Evolutionary conservation across 257 asterid genomes (phyloP).

Genomic region (Nicotiana paniculata): DNA sequence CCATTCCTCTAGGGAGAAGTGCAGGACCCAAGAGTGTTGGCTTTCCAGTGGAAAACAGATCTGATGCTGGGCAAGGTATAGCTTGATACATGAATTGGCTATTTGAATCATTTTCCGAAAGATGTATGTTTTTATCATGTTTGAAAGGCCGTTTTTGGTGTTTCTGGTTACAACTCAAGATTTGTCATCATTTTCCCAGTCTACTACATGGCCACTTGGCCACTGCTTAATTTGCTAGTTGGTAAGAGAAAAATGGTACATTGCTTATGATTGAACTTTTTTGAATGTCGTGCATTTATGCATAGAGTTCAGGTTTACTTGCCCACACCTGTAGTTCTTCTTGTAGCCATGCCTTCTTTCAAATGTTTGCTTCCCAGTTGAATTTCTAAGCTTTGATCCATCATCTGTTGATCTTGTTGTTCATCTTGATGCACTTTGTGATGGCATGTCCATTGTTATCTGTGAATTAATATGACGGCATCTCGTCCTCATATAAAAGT

Average conservation of each 20-base stretch:
- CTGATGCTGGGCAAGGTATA: constrained; percentile 43
- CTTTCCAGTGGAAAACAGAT: constrained; percentile 19
- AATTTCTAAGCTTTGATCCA: background rate
- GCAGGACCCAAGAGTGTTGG: constrained; percentile 21
- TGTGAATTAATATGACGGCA: background rate
- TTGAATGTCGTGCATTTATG: background rate
- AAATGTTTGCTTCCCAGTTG: background rate
- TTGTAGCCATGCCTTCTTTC: background rate
- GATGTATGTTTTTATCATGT: background rate
- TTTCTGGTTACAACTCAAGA: background rate
- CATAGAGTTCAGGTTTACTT: background rate
- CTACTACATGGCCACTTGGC: background rate
- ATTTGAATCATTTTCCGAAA: background rate
- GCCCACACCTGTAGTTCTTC: background rate
- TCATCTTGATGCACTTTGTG: constrained; percentile 9
- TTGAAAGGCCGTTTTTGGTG: background rate
- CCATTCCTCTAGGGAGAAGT: constrained; percentile 19
- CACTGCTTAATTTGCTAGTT: background rate
- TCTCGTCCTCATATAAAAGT: background rate
- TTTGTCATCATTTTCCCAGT: background rate
- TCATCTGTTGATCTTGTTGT: background rate
- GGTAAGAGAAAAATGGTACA: background rate
- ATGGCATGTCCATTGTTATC: background rate
- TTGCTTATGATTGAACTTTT: background rate
- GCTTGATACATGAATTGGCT: constrained; percentile 4